Percentiles rank a stretch among this genome's conserved stretches.
These are phyloP conservation scores for Butyriboletus loyo DNA, from an alignment of 768 basidiomycete species.

Conservation along the genomic window DNA sequence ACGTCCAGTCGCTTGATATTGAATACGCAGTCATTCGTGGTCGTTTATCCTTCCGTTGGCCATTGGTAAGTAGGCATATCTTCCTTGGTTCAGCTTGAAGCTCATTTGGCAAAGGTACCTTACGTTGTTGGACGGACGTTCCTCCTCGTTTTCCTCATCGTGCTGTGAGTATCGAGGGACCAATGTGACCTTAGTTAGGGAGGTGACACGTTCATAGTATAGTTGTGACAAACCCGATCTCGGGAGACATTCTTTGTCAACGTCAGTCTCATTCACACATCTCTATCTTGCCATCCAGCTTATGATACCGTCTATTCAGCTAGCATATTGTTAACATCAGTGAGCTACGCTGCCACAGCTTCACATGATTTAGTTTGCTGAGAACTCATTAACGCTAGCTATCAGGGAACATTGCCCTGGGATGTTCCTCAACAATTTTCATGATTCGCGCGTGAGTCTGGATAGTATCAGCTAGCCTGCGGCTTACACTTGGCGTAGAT, in stretches of 20 bases:
- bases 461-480: not conserved
- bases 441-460: constrained; percentile 24
- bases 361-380: not conserved
- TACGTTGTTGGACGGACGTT: constrained; percentile 18
- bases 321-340: not conserved
- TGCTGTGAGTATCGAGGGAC: constrained; percentile 7
- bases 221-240: not conserved
- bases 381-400: constrained; percentile 1
- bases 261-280: constrained; percentile 13
- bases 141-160: constrained; percentile 8
- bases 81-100: not conserved
- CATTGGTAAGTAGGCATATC: constrained; percentile 16
- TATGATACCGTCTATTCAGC: constrained; percentile 7
- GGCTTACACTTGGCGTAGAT: constrained; percentile 10
- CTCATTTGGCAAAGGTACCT: constrained; percentile 12
- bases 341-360: not conserved
- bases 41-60: constrained; percentile 12
- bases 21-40: constrained; percentile 16
- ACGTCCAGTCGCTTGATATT: constrained; percentile 10
- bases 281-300: not conserved
- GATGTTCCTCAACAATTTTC: constrained; percentile 21
- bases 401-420: constrained; percentile 3
- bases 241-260: not conserved
- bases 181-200: too few species aligned
- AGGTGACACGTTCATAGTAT: constrained; percentile 3